phyloP scores from a whole-genome alignment of 2,329 filamentous ascomycete species.

The Neurospora crassa region DNA sequence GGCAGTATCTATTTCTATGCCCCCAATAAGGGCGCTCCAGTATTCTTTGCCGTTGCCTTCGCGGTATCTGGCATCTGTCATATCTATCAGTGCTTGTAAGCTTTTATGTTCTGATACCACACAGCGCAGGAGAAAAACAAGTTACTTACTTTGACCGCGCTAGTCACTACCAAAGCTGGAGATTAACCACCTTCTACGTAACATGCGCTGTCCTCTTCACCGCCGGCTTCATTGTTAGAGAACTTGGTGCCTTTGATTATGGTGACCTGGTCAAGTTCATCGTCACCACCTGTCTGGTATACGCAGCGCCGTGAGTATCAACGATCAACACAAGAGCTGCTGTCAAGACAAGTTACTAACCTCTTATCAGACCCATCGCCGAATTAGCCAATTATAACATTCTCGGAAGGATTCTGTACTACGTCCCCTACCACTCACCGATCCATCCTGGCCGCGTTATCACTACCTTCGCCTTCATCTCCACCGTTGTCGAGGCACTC shows the following conservation, averaged over 20 bases:
- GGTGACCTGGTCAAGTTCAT: conserved; percentile 32
- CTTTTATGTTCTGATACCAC: conserved; percentile 6
- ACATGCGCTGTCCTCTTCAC: conserved; percentile 38
- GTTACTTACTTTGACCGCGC: background rate
- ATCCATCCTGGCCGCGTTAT: conserved; percentile 30
- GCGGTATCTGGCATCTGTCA: conserved; percentile 28
- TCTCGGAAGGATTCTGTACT: conserved; percentile 46
- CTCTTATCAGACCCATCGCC: conserved; percentile 26
- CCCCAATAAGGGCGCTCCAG: conserved; percentile 36
- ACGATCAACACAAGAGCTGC: background rate
- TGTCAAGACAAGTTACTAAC: background rate
- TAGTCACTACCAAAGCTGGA: conserved; percentile 39
- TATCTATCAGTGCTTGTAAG: conserved; percentile 37
- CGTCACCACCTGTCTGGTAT: conserved; percentile 27
- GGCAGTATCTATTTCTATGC: conserved; percentile 37
- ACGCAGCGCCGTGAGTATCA: conserved; percentile 22
- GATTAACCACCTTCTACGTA: conserved; percentile 37
- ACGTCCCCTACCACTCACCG: conserved; percentile 44
- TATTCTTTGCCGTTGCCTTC: conserved; percentile 37
- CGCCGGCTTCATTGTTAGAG: conserved; percentile 37
- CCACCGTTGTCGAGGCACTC: conserved; percentile 6
- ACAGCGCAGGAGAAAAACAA: background rate
- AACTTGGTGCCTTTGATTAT: conserved; percentile 39
- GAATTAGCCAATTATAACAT: conserved; percentile 48
- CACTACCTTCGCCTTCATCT: conserved; percentile 28